Percentiles rank a stretch among this genome's conserved stretches.
phyloP scores from a whole-genome alignment of 495 filamentous ascomycete species.

The Penicillium paxilli region DNA sequence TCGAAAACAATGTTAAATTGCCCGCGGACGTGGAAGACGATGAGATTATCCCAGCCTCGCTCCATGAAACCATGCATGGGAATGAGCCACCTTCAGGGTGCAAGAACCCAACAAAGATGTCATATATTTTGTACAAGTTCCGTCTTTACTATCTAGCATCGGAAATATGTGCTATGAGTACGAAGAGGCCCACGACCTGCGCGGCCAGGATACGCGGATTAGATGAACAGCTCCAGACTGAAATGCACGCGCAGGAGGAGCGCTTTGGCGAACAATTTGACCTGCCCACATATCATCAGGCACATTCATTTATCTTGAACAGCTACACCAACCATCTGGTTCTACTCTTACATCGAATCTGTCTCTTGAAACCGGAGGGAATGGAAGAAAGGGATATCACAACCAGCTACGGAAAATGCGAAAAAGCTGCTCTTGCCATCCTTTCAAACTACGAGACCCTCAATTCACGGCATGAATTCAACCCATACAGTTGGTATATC shows the following conservation, averaged over 20 bases:
- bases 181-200: not conserved
- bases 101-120: conserved; percentile 6
- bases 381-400: not conserved
- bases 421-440: conserved; percentile 3
- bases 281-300: conserved; percentile 9
- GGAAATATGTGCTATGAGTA: conserved; percentile 2
- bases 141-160: conserved; percentile 9
- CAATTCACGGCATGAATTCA: not conserved
- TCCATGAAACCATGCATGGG: not conserved
- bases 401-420: not conserved
- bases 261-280: not conserved
- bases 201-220: not conserved
- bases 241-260: not conserved
- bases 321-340: conserved; percentile 13
- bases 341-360: not conserved
- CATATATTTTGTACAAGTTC: conserved; percentile 14
- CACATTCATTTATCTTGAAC: conserved; percentile 9
- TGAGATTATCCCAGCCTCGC: not conserved
- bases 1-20: not conserved
- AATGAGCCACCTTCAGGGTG: not conserved
- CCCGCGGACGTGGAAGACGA: not conserved
- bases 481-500: conserved; percentile 6
- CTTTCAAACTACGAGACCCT: conserved; percentile 5
- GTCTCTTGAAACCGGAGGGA: not conserved
- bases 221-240: not conserved